Evolutionary conservation across 164 flowering plant genomes (phyloP).

Genomic region (Saururus chinensis): DNA sequence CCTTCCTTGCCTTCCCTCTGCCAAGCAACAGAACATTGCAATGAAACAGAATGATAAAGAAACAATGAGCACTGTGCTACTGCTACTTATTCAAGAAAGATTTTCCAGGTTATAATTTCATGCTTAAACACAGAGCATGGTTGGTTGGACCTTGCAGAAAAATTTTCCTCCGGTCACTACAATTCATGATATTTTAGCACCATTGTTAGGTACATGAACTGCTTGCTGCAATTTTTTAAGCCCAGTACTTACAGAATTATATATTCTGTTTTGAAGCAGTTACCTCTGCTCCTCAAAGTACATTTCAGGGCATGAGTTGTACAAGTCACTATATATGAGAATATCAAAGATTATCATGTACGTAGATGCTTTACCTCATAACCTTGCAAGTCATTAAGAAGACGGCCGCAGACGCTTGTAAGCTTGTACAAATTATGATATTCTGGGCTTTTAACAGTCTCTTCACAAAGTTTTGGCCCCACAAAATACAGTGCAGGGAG

Average conservation of each 20-base stretch:
- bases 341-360: neutral
- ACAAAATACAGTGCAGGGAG: constrained; percentile 22
- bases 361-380: constrained; percentile 11
- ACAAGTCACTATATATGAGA: neutral
- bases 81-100: neutral
- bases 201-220: too few relatives aligned
- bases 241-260: too few relatives aligned
- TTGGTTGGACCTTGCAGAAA: too few relatives aligned
- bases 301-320: neutral
- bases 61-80: too few relatives aligned
- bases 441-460: constrained; percentile 13
- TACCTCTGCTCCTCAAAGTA: too few relatives aligned
- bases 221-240: too few relatives aligned
- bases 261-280: too few relatives aligned
- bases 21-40: neutral
- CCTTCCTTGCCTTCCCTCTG: constrained; percentile 37
- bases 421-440: constrained; percentile 18
- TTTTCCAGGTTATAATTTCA: neutral
- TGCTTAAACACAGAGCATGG: too few relatives aligned
- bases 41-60: neutral
- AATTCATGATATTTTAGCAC: too few relatives aligned
- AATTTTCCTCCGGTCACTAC: too few relatives aligned
- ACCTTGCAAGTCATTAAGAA: constrained; percentile 24
- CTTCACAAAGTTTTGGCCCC: constrained; percentile 21
- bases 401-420: constrained; percentile 21